Conservation (phyloP, 139 green algal species). For the Volvox reticuliferus region DNA sequence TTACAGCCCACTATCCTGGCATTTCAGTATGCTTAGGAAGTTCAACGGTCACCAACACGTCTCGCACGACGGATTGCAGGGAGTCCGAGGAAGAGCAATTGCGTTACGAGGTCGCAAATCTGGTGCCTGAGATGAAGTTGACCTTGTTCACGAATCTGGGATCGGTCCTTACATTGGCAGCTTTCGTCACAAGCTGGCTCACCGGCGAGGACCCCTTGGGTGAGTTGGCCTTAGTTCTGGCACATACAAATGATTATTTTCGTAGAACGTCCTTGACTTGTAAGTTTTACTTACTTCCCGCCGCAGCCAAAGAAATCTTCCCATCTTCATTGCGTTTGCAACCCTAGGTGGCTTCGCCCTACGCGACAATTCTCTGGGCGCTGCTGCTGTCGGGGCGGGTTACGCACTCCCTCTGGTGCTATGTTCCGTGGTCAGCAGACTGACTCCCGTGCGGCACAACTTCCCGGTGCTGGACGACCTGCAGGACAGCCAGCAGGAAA, state of each 20-base stretch:
- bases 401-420: constrained; percentile 48
- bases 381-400: constrained; percentile 14
- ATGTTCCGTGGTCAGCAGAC: constrained; percentile 14
- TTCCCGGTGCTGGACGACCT: constrained; percentile 58
- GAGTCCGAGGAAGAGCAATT: constrained; percentile 17
- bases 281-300: too few species aligned
- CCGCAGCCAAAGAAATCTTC: too few species aligned
- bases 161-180: constrained; percentile 5
- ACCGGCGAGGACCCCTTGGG: constrained; percentile 54
- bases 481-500: constrained; percentile 39
- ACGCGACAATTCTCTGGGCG: constrained; percentile 18
- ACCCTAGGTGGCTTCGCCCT: constrained; percentile 46
- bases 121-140: constrained; percentile 30
- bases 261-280: too few species aligned
- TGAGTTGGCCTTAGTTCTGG: not conserved
- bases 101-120: constrained; percentile 31
- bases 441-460: constrained; percentile 16
- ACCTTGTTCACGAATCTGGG: constrained; percentile 56
- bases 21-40: not conserved
- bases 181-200: constrained; percentile 40
- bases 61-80: not conserved
- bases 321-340: too few species aligned
- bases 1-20: not conserved
- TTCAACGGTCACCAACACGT: not conserved
- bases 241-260: too few species aligned